Evolutionary conservation across 306 rosid species (phyloP), one percentile per base, ranked within the genome.

Genomic region (Morella rubra): DNA sequence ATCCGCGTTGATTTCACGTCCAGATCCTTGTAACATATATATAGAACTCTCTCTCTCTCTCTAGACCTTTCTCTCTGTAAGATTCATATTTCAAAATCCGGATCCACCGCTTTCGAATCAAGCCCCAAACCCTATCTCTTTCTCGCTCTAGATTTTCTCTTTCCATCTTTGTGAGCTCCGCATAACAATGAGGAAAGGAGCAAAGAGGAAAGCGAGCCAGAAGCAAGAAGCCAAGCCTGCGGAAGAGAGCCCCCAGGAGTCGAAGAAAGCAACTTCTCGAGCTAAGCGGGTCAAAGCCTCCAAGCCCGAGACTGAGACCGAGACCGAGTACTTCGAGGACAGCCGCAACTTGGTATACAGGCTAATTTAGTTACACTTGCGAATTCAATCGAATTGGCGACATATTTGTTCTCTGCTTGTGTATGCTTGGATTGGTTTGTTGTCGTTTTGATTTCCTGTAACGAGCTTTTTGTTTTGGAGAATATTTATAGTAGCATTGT

Each of bases 281-380:
- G 79, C 90, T 45, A 91, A 91, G 82, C 91, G 88, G 27, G 83
- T 77, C 66, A 88, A 80, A 81, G 65, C 83, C n/a, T 20, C 89
- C 16, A 83, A 87, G 19, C 84, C 90, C 12, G 75, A 80, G 44
- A 22, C 83, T 56, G 82, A 86, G 44, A 22, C 83, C 62, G 82
- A 86, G 42, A 86, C 86, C 8, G 84, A 86, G 49, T 86, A 79
- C 84, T 81, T 86, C 64, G 82, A 86, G 79, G 90, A 86, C 47
- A 76, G 84, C 79, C 90, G 90, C 62, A 86, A 86, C 80, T 84
- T 86, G 87, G 90, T 86, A 77, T 6, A 15, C 27, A 32, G 37
- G 37, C 65, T 32, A 10, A 9, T 18, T 32, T 72, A 16, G 46
- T 72, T 40, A 1, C n/a, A 10, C 22, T 18, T 72, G 44, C 51